Evolutionary conservation across 805 yeast genomes (phyloP).

Genomic region (Candida ficus): DNA sequence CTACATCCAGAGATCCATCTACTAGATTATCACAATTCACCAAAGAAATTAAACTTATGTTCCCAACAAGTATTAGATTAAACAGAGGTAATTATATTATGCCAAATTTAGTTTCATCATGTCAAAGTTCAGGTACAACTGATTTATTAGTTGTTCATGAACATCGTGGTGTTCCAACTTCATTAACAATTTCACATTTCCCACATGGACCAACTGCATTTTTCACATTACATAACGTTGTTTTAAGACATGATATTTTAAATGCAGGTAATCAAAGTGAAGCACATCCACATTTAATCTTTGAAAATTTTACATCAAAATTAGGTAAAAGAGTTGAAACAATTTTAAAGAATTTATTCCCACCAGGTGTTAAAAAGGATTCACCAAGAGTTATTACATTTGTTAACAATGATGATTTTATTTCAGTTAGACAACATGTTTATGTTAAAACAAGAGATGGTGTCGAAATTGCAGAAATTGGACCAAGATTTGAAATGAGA

Average conservation of each 20-base stretch:
- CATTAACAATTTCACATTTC: conserved; percentile 86
- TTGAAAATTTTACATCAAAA: conserved; percentile 79
- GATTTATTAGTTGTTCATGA: conserved; percentile 88
- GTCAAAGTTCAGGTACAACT: conserved; percentile 73
- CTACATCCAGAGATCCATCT: conserved; percentile 91
- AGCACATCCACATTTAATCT: conserved; percentile 88
- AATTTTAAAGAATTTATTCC: conserved; percentile 82
- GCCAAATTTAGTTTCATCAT: conserved; percentile 78
- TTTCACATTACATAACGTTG: conserved; percentile 91
- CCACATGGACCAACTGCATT: conserved; percentile 98
- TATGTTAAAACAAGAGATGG: conserved; percentile 84
- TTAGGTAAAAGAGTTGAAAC: conserved; percentile 80
- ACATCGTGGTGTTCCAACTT: conserved; percentile 97
- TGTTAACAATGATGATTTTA: conserved; percentile 85
- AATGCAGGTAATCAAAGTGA: conserved; percentile 86
- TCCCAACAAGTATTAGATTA: conserved; percentile 83
- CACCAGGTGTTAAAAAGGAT: conserved; percentile 94
- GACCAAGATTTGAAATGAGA: conserved; percentile 98
- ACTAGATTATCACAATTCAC: conserved; percentile 84
- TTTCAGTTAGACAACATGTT: conserved; percentile 92
- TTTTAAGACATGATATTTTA: conserved; percentile 85
- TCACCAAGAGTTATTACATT: conserved; percentile 90
- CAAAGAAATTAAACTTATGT: conserved; percentile 83
- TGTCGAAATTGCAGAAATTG: conserved; percentile 92
- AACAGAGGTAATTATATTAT: conserved; percentile 92